A percentile compares a stretch with the other conserved stretches of the same genome.
Conservation (phyloP, 192 early-diverging fungal species). For the Podila clonocystis region DNA sequence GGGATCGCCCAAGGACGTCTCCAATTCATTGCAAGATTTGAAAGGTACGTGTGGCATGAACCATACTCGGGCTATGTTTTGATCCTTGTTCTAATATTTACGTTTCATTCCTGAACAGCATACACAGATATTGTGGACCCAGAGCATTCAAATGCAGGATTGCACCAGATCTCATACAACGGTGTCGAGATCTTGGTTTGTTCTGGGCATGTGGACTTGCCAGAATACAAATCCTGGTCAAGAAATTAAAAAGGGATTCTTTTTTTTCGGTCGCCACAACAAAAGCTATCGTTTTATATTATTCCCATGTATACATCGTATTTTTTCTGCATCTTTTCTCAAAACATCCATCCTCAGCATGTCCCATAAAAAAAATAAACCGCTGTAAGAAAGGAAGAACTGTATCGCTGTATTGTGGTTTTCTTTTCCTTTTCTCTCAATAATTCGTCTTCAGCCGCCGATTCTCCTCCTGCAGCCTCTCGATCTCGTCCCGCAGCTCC, state of each 20-base stretch:
- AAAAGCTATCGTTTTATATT: no score
- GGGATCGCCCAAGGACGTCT: not conserved
- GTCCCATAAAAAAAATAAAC: not conserved
- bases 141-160: not conserved
- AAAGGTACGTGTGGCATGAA: not conserved
- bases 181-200: not conserved
- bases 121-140: not conserved
- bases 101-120: not conserved
- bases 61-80: not conserved
- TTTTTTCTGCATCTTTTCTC: no score
- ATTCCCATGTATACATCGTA: no score
- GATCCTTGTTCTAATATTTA: no score
- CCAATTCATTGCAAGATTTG: not conserved
- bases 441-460: conserved; percentile 56
- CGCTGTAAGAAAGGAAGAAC: not conserved
- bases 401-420: no score
- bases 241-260: not conserved
- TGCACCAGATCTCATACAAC: not conserved
- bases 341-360: not conserved
- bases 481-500: conserved; percentile 64
- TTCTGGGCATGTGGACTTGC: not conserved
- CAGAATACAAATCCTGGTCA: not conserved
- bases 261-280: no score
- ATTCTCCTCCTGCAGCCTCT: conserved; percentile 67
- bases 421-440: not conserved